phyloP scores from a whole-genome alignment of 805 yeast genomes.

The Starmerella kuoi region DNA sequence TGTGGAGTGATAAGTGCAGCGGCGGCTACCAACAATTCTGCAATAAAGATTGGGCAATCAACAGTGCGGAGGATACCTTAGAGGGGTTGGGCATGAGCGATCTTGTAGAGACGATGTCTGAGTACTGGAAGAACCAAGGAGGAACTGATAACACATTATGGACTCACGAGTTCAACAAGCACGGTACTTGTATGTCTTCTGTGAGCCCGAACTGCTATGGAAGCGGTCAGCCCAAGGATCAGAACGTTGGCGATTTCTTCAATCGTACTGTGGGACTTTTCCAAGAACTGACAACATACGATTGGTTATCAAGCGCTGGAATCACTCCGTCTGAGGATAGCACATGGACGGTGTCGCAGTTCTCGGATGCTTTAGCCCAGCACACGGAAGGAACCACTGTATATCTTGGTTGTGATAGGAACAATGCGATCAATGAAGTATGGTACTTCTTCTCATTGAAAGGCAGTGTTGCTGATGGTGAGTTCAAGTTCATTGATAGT shows the following conservation, averaged over 20 bases:
- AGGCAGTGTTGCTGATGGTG: slow-evolving; percentile 60
- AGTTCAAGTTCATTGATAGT: slow-evolving; percentile 49
- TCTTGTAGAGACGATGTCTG: slow-evolving; percentile 44
- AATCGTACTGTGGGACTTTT: slow-evolving; percentile 47
- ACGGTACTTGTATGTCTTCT: slow-evolving; percentile 84
- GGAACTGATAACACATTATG: slow-evolving; percentile 62
- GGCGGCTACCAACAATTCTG: slow-evolving; percentile 76
- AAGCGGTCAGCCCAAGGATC: slow-evolving; percentile 22
- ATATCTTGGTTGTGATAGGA: slow-evolving; percentile 44
- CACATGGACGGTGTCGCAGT: slow-evolving; percentile 43
- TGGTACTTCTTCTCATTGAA: slow-evolving; percentile 73
- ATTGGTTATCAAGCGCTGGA: slow-evolving; percentile 54
- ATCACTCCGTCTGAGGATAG: slow-evolving; percentile 50
- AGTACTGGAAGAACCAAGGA: slow-evolving; percentile 60
- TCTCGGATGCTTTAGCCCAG: slow-evolving; percentile 28
- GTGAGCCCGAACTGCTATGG: slow-evolving; percentile 59
- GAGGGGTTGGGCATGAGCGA: slow-evolving; percentile 33
- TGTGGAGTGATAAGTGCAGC: slow-evolving; percentile 82
- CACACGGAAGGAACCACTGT: slow-evolving; percentile 41
- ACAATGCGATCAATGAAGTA: slow-evolving; percentile 43
- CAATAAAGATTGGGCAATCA: slow-evolving; percentile 45
- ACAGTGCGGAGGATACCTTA: slow-evolving; percentile 38
- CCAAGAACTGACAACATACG: slow-evolving; percentile 50
- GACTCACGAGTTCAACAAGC: slow-evolving; percentile 89
- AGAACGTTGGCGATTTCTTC: slow-evolving; percentile 57